phyloP scores from a whole-genome alignment of 768 basidiomycete species.

The Lactarius psammicola region DNA sequence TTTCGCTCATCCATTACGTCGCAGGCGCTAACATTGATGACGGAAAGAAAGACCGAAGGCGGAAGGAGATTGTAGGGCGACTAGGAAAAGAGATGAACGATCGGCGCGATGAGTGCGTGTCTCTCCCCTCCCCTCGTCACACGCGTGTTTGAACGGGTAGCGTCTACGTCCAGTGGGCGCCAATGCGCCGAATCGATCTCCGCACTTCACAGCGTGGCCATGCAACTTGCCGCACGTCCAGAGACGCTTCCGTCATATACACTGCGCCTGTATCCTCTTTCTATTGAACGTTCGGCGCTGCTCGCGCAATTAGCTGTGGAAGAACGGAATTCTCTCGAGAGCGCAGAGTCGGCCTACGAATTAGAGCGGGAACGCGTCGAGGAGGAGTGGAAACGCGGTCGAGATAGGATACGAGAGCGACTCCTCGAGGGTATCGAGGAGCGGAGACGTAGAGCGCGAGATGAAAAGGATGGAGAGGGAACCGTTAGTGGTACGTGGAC shows the following conservation, averaged over 20 bases:
- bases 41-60: conserved; percentile 60
- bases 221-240: conserved; percentile 66
- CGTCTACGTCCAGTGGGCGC: conserved; percentile 44
- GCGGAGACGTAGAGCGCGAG: conserved; percentile 69
- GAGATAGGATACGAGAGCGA: conserved; percentile 72
- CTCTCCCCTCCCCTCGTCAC: conserved; percentile 13
- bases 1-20: conserved; percentile 6
- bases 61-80: conserved; percentile 68
- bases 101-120: conserved; percentile 68
- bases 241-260: conserved; percentile 64
- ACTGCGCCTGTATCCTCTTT: conserved; percentile 68
- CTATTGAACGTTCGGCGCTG: conserved; percentile 73
- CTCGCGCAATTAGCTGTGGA: conserved; percentile 64
- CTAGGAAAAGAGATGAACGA: conserved; percentile 72
- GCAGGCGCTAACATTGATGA: conserved; percentile 39
- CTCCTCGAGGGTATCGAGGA: conserved; percentile 85
- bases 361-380: conserved; percentile 80
- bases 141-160: conserved; percentile 17
- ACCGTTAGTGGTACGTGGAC: conserved; percentile 56
- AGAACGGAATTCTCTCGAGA: conserved; percentile 65
- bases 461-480: conserved; percentile 90
- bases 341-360: conserved; percentile 66
- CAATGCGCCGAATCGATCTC: conserved; percentile 63
- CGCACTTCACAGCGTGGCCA: conserved; percentile 54
- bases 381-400: conserved; percentile 76